phyloP scores from a whole-genome alignment of 169 alveolate genomes.

The Plasmodium blacklocki region DNA sequence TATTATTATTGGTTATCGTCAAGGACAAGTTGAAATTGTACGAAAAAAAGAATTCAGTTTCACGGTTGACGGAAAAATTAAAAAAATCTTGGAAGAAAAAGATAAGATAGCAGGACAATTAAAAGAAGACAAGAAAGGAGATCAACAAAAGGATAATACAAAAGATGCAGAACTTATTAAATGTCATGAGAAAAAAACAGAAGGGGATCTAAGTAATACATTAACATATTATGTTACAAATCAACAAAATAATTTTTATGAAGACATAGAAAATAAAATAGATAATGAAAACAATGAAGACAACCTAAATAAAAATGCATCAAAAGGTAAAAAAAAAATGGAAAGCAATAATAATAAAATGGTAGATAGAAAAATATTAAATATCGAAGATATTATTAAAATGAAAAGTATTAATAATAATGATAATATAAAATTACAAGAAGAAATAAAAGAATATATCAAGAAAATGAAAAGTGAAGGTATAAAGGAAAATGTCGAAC shows the following conservation, averaged over 20 bases:
- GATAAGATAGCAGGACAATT: neutral
- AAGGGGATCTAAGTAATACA: neutral
- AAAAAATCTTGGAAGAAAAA: neutral
- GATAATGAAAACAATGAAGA: neutral
- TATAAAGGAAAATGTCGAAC: constrained; percentile 2
- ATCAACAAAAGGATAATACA: no score
- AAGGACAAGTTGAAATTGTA: no score
- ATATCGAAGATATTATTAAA: constrained; percentile 2
- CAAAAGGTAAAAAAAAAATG: neutral
- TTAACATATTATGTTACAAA: neutral
- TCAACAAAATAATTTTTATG: neutral
- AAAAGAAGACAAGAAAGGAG: no score
- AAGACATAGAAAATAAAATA: neutral
- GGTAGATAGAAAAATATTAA: neutral
- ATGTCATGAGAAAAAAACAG: constrained; percentile 1
- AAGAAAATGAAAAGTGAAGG: neutral
- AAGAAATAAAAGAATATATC: neutral
- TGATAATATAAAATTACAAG: neutral
- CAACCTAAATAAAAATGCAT: neutral
- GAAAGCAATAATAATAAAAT: no score
- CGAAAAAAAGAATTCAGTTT: no score
- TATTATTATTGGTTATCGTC: no score
- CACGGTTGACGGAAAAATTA: neutral
- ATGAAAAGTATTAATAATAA: neutral
- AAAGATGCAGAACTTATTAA: neutral